Evolutionary conservation across 768 basidiomycete genomes (phyloP), one percentile per base, ranked within the genome.

Genomic region (Calvatia gigantea): DNA sequence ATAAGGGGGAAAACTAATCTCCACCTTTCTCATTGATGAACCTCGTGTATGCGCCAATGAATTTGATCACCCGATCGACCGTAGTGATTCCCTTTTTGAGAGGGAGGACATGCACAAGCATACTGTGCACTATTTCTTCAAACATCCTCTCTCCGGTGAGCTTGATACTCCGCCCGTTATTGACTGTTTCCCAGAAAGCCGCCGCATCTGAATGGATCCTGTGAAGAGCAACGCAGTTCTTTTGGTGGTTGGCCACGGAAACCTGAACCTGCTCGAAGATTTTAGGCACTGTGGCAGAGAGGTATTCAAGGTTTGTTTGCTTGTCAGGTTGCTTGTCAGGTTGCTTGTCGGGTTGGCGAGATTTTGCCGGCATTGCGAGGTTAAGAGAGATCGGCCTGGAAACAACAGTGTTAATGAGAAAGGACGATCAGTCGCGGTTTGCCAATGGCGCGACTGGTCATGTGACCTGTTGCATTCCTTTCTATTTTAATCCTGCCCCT

Each of bases 181-280:
- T 71, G n/a, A 80, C 65, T 2, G 73, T 54, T 58, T 86, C 76
- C 2, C 74, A 81, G 60, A 76, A 72, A 12, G 71, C 62, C 1
- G 86, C 83, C 8, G 86, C 86, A 51, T 87, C 78, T 3, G 70
- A 54, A 54, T 95, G 92, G 38, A 95, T 70, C 67, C 92, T 92
- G 75, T 91, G 77, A 2, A 97, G 79, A 0, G 85, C 83, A 38
- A 92, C 86, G 48, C 86, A 75, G 70, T 97, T 96, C 77, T 97
- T 97, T 58, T 87, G 85, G 69, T 98, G 94, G 67, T 91, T 94
- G 7, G 89, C 84, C 12, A 77, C 69, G 0, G 87, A 83, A 6
- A 67, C 72, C 67, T 94, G 91, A 0, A 78, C 89, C 70, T 96
- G 89, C 27, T 89, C 83, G 58, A 95, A 91, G 41, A 94, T 89